phyloP scores from a whole-genome alignment of 2,329 filamentous ascomycete genomes.

The Calonectria multiphialidica region DNA sequence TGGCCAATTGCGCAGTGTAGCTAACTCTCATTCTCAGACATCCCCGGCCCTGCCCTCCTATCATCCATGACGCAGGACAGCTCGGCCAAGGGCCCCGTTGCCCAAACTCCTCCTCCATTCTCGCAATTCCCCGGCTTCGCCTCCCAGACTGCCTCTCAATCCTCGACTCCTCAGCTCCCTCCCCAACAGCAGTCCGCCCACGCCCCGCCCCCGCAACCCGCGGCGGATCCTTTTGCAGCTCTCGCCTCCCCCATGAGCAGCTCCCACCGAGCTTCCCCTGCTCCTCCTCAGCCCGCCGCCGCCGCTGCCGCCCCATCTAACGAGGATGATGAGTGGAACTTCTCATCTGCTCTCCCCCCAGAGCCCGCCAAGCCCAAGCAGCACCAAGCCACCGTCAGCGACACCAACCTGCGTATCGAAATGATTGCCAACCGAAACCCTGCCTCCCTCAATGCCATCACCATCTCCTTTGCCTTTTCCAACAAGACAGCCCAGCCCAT shows the following conservation, averaged over 20 bases:
- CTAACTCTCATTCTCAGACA: conserved; percentile 56
- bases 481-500: conserved; percentile 81
- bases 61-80: conserved; percentile 73
- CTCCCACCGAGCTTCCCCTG: conserved; percentile 45
- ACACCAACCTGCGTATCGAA: conserved; percentile 78
- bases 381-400: conserved; percentile 76
- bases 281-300: conserved; percentile 40
- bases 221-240: conserved; percentile 66
- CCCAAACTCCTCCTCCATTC: conserved; percentile 57
- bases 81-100: conserved; percentile 62
- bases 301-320: conserved; percentile 51
- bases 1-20: background rate
- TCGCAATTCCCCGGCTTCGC: conserved; percentile 68
- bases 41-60: conserved; percentile 73
- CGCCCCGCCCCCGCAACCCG: conserved; percentile 56
- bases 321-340: conserved; percentile 94
- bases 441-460: conserved; percentile 68
- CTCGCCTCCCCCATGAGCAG: conserved; percentile 49
- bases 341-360: conserved; percentile 85
- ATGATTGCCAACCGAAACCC: conserved; percentile 75
- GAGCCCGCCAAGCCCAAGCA: conserved; percentile 67
- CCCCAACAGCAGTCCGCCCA: conserved; percentile 61
- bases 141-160: conserved; percentile 64
- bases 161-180: conserved; percentile 65
- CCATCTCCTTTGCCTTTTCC: conserved; percentile 83